These are phyloP conservation scores for Scopulariopsis brevicaulis DNA, from an alignment of 2,329 filamentous ascomycete species.

Conservation along the genomic window DNA sequence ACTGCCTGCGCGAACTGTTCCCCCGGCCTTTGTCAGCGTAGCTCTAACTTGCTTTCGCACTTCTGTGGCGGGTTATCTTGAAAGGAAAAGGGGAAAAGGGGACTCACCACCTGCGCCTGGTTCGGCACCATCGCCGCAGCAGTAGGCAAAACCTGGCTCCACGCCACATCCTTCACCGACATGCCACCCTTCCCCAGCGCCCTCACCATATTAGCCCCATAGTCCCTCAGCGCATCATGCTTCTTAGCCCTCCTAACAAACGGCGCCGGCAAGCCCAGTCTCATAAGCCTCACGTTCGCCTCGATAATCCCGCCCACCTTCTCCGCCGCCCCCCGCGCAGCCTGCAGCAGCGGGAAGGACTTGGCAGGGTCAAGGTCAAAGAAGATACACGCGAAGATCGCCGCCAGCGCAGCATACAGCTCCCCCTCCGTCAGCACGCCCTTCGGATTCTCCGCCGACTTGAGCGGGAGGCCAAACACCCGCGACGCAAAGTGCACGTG, in stretches of 20 bases:
- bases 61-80: no score
- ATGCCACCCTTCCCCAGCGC: slow-evolving; percentile 52
- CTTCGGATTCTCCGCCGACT: slow-evolving; percentile 46
- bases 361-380: slow-evolving; percentile 55
- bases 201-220: slow-evolving; percentile 55
- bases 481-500: slow-evolving; percentile 54
- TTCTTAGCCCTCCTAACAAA: slow-evolving; percentile 38
- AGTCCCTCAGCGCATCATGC: slow-evolving; percentile 44
- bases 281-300: slow-evolving; percentile 51
- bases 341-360: slow-evolving; percentile 51
- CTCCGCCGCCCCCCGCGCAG: slow-evolving; percentile 41
- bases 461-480: slow-evolving; percentile 55
- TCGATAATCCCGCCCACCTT: slow-evolving; percentile 53
- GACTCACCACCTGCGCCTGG: slow-evolving; percentile 53
- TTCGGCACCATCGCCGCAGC: slow-evolving; percentile 57
- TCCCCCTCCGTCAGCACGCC: slow-evolving; percentile 45
- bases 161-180: slow-evolving; percentile 54
- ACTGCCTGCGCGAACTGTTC: slow-evolving; percentile 56
- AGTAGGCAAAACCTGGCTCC: slow-evolving; percentile 58
- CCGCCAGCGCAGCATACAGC: slow-evolving; percentile 49
- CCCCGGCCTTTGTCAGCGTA: no score
- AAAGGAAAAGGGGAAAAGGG: no score
- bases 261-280: slow-evolving; percentile 33
- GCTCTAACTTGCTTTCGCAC: no score
- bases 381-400: slow-evolving; percentile 56